Evolutionary conservation across 1,139 yeast species (phyloP).

Genomic region (Diutina scorzettiae): DNA sequence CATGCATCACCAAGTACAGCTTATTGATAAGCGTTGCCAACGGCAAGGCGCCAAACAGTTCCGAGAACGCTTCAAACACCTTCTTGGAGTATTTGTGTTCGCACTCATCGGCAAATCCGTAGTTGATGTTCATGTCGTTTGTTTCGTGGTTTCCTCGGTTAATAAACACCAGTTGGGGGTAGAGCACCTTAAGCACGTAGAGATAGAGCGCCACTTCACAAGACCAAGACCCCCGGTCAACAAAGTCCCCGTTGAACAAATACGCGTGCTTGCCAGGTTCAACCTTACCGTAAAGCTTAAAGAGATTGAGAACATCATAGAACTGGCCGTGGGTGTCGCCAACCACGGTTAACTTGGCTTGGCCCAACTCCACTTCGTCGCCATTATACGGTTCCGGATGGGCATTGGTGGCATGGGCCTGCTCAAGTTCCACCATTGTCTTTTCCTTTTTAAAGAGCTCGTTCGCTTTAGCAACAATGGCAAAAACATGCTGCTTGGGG

Average conservation of each 20-base stretch:
- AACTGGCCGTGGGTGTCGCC: slow-evolving; percentile 99
- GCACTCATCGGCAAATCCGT: slow-evolving; percentile 95
- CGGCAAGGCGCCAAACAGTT: slow-evolving; percentile 79
- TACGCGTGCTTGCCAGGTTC: slow-evolving; percentile 54
- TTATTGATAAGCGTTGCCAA: slow-evolving; percentile 71
- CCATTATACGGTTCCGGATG: slow-evolving; percentile 13
- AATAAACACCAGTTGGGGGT: slow-evolving; percentile 60
- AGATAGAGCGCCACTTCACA: slow-evolving; percentile 85
- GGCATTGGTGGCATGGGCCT: slow-evolving; percentile 11
- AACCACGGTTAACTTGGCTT: slow-evolving; percentile 59
- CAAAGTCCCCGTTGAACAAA: slow-evolving; percentile 93
- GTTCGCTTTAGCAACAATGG: slow-evolving; percentile 66
- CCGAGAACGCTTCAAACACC: slow-evolving; percentile 76
- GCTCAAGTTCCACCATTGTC: slow-evolving; percentile 61
- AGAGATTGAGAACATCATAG: slow-evolving; percentile 75
- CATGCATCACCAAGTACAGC: slow-evolving; percentile 83
- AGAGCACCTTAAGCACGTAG: slow-evolving; percentile 66
- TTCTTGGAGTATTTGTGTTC: slow-evolving; percentile 78
- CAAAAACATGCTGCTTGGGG: slow-evolving; percentile 75
- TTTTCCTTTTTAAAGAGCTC: slow-evolving; percentile 54
- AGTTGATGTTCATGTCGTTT: slow-evolving; percentile 90
- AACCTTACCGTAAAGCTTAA: slow-evolving; percentile 57
- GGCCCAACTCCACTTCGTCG: slow-evolving; percentile 15
- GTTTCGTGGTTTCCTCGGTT: slow-evolving; percentile 98
- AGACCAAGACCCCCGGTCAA: slow-evolving; percentile 97